A percentile compares a stretch with the other conserved stretches of the same genome.
phyloP scores from a whole-genome alignment of 768 basidiomycete species.

The Tulasnella sp. region DNA sequence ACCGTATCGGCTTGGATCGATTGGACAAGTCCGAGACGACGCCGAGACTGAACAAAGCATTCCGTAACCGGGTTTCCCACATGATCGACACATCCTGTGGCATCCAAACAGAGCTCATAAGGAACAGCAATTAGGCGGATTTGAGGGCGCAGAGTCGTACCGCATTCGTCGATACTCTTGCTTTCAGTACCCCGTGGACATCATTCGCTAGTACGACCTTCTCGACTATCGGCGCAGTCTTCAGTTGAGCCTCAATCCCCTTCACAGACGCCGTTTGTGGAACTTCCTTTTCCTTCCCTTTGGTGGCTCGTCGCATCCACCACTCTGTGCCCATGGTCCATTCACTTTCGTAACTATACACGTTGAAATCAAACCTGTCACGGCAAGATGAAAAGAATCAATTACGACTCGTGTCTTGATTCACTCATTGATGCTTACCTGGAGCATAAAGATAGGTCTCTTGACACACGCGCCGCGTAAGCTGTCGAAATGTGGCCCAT shows the following conservation, averaged over 20 bases:
- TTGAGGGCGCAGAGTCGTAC: conserved; percentile 35
- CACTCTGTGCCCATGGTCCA: conserved; percentile 93
- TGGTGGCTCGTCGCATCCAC: conserved; percentile 62
- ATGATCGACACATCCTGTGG: conserved; percentile 76
- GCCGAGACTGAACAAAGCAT: conserved; percentile 81
- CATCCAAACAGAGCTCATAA: background rate
- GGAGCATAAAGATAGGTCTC: conserved; percentile 74
- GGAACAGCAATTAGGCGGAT: background rate
- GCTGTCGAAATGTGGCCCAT: conserved; percentile 87
- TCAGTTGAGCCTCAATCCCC: background rate
- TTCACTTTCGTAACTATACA: conserved; percentile 94
- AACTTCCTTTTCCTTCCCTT: conserved; percentile 24
- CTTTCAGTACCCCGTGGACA: conserved; percentile 77
- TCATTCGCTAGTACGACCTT: conserved; percentile 24
- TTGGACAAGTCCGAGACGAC: conserved; percentile 84
- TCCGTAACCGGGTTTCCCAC: conserved; percentile 88
- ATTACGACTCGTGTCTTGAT: conserved; percentile 2
- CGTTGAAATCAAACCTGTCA: conserved; percentile 78
- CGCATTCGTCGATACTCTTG: conserved; percentile 78
- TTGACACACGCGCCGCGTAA: conserved; percentile 79
- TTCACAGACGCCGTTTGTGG: conserved; percentile 3
- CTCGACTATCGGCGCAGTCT: background rate
- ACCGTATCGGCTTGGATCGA: conserved; percentile 74
- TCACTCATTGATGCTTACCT: conserved; percentile 22
- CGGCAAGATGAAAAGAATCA: no score